Evolutionary conservation across 495 filamentous ascomycete species (phyloP), one percentile per base, ranked within the genome.

Genomic region (Podospora didyma): DNA sequence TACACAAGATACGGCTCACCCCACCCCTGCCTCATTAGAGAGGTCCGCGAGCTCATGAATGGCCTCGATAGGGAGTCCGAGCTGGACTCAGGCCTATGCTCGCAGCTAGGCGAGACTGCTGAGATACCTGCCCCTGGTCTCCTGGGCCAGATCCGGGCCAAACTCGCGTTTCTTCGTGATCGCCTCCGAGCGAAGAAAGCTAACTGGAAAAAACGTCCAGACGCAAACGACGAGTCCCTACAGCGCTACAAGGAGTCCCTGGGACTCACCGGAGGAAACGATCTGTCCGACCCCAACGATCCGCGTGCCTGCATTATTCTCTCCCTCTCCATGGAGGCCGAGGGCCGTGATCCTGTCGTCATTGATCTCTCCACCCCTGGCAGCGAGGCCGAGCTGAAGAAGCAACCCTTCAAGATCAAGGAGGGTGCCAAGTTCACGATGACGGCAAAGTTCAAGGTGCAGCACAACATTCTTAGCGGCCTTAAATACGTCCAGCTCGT

Each of bases 231-330:
- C 73, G 92, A 97, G 70, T 91, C 93, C 58, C 85, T 98, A 66
- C 87, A 92, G 72, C 89, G 92, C 60, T 98, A 94, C 89, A 98
- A 98, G 79, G 85, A 90, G 64, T 97, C 94, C 2, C 84, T 98
- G 34, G 94, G 95, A 58, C 82, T 97, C 47, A 86, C 89, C 62
- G 79, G 60, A 47, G 67, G 75, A 53, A 78, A 76, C 46, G 75
- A 78, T 37, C 73, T 86, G 3, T 84, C 87, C 31, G 79, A 94
- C 72, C 85, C 89, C 63, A 87, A 77, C 63, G 91, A 95, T 65
- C 84, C 86, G 17, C 82, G 89, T 56, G 87, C 85, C 63, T 92
- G 85, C 75, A 92, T 97, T 72, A 97, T 98, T 75, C 82, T 89
- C 54, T 87, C 90, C 34, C 86, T 98, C 19, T 86, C 89, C 37